phyloP scores from a whole-genome alignment of 2,329 filamentous ascomycete species.

The Rutstroemia sp. region DNA sequence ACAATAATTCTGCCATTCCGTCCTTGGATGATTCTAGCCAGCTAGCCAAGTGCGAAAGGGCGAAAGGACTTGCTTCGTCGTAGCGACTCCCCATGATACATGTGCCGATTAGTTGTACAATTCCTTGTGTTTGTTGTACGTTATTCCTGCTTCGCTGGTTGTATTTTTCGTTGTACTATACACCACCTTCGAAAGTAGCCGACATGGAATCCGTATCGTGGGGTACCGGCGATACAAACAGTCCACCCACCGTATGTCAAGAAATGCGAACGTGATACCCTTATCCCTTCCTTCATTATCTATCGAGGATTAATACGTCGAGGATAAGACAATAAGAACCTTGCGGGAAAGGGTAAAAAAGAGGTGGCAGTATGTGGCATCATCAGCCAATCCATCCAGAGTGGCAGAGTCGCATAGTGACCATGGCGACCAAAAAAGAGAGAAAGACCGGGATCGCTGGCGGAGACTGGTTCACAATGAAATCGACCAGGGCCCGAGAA shows the following conservation, averaged over 20 bases:
- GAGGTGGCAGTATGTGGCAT: constrained; percentile 7
- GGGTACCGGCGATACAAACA: neutral
- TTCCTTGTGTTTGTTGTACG: constrained; percentile 1
- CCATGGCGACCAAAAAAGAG: neutral
- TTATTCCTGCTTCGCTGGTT: constrained; percentile 6
- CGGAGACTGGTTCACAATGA: constrained; percentile 1
- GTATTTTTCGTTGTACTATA: neutral
- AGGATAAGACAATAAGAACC: neutral
- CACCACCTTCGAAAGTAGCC: neutral
- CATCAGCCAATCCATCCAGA: constrained; percentile 3
- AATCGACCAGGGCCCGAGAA: neutral
- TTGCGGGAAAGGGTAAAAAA: neutral
- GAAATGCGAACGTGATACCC: constrained; percentile 7
- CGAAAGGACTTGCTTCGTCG: neutral
- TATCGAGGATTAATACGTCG: neutral
- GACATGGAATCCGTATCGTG: neutral
- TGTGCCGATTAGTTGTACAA: neutral
- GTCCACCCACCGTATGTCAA: neutral
- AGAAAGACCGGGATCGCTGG: neutral
- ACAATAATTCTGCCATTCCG: neutral
- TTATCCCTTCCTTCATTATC: neutral
- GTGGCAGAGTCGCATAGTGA: constrained; percentile 3
- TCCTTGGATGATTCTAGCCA: too few species aligned
- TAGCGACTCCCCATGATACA: neutral
- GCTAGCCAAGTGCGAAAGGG: too few species aligned